Percentiles rank a stretch among this genome's conserved stretches.
Evolutionary conservation across 2,329 filamentous ascomycete genomes (phyloP).

Genomic region (Sarocladiaceae sp.): DNA sequence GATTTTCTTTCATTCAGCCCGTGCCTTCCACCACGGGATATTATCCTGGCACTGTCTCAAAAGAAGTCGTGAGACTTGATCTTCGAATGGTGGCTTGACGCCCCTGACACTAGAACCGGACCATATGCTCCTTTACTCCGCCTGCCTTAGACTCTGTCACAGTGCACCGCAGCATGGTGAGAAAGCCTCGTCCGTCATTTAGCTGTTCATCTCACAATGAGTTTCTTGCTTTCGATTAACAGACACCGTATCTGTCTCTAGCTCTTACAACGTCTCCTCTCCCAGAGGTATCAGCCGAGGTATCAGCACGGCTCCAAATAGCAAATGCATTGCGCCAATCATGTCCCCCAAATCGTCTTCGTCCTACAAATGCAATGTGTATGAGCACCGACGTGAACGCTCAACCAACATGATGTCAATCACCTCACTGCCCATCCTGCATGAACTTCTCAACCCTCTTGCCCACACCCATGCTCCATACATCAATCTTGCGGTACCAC

Average conservation of each 20-base stretch:
- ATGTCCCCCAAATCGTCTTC: not conserved
- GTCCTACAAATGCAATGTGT: no score
- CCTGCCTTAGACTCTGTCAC: not conserved
- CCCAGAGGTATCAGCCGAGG: no score
- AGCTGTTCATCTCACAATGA: no score
- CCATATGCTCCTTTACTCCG: not conserved
- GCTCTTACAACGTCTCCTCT: not conserved
- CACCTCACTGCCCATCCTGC: conserved; percentile 4
- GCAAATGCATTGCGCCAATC: no score
- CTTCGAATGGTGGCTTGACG: not conserved
- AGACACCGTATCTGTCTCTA: not conserved
- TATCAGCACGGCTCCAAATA: no score
- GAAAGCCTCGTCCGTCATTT: no score
- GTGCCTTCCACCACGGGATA: not conserved
- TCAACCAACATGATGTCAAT: not conserved
- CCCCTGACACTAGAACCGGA: not conserved
- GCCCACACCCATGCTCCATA: conserved; percentile 30
- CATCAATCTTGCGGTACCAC: conserved; percentile 29
- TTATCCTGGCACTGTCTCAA: not conserved
- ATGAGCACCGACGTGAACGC: no score
- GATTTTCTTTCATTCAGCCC: not conserved
- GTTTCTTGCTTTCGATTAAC: no score
- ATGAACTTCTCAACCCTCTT: conserved; percentile 24
- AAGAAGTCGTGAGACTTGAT: not conserved
- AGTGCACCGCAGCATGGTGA: not conserved